Evolutionary conservation across 2,329 filamentous ascomycete species (phyloP).

Genomic region (Fusarium sp.): DNA sequence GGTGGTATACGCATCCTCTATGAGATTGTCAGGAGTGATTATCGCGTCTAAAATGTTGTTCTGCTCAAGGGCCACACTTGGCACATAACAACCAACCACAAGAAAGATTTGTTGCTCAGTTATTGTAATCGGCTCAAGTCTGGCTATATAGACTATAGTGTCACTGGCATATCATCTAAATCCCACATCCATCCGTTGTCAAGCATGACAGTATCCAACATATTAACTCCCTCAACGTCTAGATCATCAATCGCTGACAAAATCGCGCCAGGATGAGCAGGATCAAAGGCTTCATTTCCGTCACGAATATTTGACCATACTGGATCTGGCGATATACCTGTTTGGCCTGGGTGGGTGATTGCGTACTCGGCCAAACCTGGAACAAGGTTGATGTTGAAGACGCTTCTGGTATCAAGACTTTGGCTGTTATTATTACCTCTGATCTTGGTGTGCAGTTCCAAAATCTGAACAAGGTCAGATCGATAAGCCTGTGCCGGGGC

Average conservation of each 20-base stretch:
- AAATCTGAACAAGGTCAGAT: conserved; percentile 29
- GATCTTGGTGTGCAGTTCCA: conserved; percentile 32
- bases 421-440: background rate
- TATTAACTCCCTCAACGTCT: conserved; percentile 5
- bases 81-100: background rate
- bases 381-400: background rate
- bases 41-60: background rate
- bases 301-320: conserved; percentile 30
- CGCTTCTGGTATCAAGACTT: background rate
- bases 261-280: conserved; percentile 21
- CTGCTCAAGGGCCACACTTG: background rate
- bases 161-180: conserved; percentile 2
- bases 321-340: conserved; percentile 26
- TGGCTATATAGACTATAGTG: background rate
- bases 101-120: background rate
- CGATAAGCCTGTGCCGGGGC: conserved; percentile 35
- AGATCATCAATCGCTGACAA: conserved; percentile 35
- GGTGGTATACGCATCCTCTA: background rate
- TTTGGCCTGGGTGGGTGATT: conserved; percentile 9
- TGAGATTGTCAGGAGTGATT: background rate
- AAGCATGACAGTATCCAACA: conserved; percentile 20
- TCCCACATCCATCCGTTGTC: conserved; percentile 34
- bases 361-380: conserved; percentile 19
- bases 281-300: background rate
- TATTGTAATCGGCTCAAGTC: background rate